Evolutionary conservation across 352 stramenopile genomes (phyloP), one percentile per base, ranked within the genome.

Genomic region (Globisporangium sylvaticum): DNA sequence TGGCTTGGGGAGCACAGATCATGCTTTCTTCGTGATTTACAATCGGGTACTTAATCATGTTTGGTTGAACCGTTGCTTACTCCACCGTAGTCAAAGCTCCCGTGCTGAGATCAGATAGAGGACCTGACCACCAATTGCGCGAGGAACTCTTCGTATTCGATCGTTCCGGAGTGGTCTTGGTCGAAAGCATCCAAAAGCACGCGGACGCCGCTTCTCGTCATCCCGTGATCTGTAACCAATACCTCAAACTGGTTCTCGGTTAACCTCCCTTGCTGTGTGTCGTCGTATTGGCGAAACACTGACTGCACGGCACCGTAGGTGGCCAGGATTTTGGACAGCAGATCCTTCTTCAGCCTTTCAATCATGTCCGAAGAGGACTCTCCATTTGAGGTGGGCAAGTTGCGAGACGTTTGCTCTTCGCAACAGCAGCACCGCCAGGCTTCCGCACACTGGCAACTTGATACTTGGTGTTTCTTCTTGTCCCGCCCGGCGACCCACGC

Each of bases 71-170:
- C 46, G 37, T n/a, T 31, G 58, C 59, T 20, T 9, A 31, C 55
- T 46, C 27, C 25, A 65, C 10, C 12, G n/a, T 6, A 5, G 24
- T 32, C 20, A 58, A 27, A 31, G n/a, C n/a, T 25, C 14, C 37
- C n/a, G 52, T 59, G 4, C 25, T 12, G 1, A 15, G 12, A 10
- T 70, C 18, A 73, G 48, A 60, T 46, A 5, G 56, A 29, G 14
- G 46, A 42, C 29, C 63, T 58, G 27, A 83, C 74, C 7, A 82
- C 73, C 29, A 85, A 62, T 58, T 83, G 77, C 14, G 75, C 53
- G 37, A 85, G 61, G 32, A 83, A 88, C 57, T 87, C 79, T n/a
- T 87, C 74, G 46, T 88, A 90, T 62, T 85, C 81, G 48, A 90
- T 72, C 29, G 68, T 74, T 1, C 81, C 79, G 1, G 79, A 88